These are phyloP conservation scores for Puccinia hordei DNA, from an alignment of 1,284 basidiomycete genomes.

Conservation along the genomic window DNA sequence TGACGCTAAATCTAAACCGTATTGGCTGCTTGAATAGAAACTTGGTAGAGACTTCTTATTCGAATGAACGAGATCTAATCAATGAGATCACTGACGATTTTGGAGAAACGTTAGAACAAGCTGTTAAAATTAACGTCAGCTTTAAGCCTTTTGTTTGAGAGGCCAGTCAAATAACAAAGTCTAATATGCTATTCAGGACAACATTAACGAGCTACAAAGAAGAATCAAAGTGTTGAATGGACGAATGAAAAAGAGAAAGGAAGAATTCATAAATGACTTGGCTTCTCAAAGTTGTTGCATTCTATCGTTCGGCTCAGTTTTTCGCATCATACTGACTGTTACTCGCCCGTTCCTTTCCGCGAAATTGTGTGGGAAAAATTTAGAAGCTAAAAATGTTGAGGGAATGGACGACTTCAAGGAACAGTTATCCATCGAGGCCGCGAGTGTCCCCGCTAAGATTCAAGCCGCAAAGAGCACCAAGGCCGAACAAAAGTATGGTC, in stretches of 20 bases:
- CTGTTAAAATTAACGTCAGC: conserved; percentile 14
- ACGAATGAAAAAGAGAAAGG: conserved; percentile 23
- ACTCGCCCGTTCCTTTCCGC: neutral
- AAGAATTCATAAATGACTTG: conserved; percentile 10
- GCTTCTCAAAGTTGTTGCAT: conserved; percentile 20
- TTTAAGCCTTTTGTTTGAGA: neutral
- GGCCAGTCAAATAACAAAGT: neutral
- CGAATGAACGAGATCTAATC: neutral
- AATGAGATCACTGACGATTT: conserved; percentile 1
- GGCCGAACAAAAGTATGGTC: conserved; percentile 16
- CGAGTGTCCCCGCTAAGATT: conserved; percentile 13
- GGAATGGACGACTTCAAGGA: conserved; percentile 20
- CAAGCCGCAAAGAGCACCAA: conserved; percentile 27
- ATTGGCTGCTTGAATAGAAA: conserved; percentile 11
- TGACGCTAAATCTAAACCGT: neutral
- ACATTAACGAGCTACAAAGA: conserved; percentile 11
- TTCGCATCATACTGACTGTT: neutral
- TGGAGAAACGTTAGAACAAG: conserved; percentile 21
- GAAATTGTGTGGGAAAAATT: neutral
- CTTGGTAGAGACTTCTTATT: neutral
- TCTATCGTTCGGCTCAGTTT: neutral
- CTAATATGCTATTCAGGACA: neutral
- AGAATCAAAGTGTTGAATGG: conserved; percentile 7
- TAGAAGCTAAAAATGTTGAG: conserved; percentile 8
- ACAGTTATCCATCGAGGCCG: neutral